Percentiles rank a stretch among this genome's conserved stretches.
phyloP scores from a whole-genome alignment of 2,329 filamentous ascomycete genomes.

The Aspergillus sp. region DNA sequence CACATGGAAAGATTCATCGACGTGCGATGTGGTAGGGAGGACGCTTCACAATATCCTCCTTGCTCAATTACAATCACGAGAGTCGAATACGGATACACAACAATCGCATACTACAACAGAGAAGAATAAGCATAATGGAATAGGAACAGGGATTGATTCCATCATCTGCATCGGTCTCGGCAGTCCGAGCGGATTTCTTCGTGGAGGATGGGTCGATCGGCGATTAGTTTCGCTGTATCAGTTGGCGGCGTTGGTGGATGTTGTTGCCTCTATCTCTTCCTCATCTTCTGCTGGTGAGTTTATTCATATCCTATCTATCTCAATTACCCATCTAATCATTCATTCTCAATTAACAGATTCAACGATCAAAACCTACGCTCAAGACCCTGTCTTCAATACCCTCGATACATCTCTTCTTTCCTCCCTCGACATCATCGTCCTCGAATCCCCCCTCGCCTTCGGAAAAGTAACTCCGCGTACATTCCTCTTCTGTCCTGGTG shows the following conservation, averaged over 20 bases:
- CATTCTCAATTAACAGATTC: not conserved
- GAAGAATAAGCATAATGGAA: too few relatives aligned
- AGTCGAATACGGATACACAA: not conserved
- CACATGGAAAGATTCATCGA: constrained; percentile 33
- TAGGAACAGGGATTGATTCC: constrained; percentile 15
- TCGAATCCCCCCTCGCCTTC: constrained; percentile 56
- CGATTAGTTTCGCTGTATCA: constrained; percentile 44
- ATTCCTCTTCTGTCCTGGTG: constrained; percentile 64
- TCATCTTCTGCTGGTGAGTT: not conserved
- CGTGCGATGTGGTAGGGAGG: constrained; percentile 26
- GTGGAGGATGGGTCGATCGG: constrained; percentile 46
- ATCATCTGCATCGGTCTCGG: constrained; percentile 45
- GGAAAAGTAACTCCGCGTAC: constrained; percentile 50
- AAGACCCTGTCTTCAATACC: constrained; percentile 54
- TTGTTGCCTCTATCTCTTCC: constrained; percentile 18
- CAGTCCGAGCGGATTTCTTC: constrained; percentile 44
- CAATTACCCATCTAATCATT: too few relatives aligned
- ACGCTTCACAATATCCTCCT: constrained; percentile 1
- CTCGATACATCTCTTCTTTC: constrained; percentile 43
- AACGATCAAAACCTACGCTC: constrained; percentile 50
- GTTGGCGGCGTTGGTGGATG: constrained; percentile 39
- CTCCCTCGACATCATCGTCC: constrained; percentile 37
- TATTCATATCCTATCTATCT: too few relatives aligned
- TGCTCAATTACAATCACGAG: not conserved
- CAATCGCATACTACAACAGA: not conserved